These are phyloP conservation scores for Suillus placidus DNA, from an alignment of 768 basidiomycete genomes.

Conservation along the genomic window DNA sequence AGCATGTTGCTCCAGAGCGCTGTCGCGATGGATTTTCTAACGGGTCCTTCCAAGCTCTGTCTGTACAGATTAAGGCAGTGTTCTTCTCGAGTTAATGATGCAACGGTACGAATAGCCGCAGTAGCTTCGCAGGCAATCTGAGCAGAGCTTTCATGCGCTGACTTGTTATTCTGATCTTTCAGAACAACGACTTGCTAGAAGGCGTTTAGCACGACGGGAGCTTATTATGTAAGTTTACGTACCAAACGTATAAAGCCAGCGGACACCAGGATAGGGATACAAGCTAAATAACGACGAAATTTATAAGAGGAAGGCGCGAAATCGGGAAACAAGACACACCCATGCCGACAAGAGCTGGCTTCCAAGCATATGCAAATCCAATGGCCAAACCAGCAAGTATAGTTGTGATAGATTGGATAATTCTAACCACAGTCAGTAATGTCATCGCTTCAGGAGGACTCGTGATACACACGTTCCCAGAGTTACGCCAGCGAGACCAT, in stretches of 20 bases:
- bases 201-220: not conserved
- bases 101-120: conserved; percentile 87
- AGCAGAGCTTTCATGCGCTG: conserved; percentile 75
- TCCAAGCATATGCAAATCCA: conserved; percentile 78
- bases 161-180: conserved; percentile 83
- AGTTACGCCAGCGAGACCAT: conserved; percentile 85
- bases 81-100: conserved; percentile 82
- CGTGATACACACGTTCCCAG: conserved; percentile 64
- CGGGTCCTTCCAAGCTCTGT: conserved; percentile 69
- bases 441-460: not conserved
- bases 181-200: conserved; percentile 77
- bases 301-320: not conserved
- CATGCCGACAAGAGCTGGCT: conserved; percentile 79
- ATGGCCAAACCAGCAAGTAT: conserved; percentile 71
- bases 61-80: conserved; percentile 73
- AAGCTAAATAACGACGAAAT: conserved; percentile 43
- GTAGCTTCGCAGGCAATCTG: conserved; percentile 95
- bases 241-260: conserved; percentile 84
- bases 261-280: conserved; percentile 66
- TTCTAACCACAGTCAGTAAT: conserved; percentile 40
- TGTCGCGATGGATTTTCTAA: conserved; percentile 61
- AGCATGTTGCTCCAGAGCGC: conserved; percentile 66
- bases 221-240: conserved; percentile 21
- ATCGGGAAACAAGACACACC: conserved; percentile 42
- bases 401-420: conserved; percentile 76